Evolutionary conservation across 305 asterid genomes (phyloP).

Genomic region (Striga hermonthica): DNA sequence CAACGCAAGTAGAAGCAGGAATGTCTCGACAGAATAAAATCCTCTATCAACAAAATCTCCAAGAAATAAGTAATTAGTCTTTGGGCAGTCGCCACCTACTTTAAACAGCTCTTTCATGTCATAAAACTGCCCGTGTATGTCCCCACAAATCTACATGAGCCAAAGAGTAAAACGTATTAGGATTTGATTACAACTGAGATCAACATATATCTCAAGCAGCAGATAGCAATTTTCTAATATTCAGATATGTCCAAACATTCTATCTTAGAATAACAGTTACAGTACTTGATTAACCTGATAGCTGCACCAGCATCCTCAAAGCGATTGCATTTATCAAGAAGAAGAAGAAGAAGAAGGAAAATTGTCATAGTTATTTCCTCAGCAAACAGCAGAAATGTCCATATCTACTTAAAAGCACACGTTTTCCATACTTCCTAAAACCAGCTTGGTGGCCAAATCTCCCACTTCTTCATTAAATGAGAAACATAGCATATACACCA

Average conservation of each 20-base stretch:
- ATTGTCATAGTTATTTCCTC: too few species aligned
- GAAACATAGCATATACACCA: not conserved
- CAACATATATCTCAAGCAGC: not conserved
- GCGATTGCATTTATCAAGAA: too few species aligned
- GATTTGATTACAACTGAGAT: conserved; percentile 18
- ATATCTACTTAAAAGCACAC: not conserved
- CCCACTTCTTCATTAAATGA: not conserved
- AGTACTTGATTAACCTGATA: not conserved
- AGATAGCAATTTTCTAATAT: too few species aligned
- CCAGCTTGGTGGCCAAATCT: not conserved
- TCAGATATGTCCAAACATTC: not conserved
- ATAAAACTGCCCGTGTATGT: conserved; percentile 96
- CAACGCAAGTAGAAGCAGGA: conserved; percentile 88
- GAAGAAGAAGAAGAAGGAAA: too few species aligned
- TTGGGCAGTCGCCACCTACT: conserved; percentile 96
- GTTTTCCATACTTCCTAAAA: not conserved
- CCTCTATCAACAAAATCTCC: conserved; percentile 99
- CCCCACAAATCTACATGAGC: conserved; percentile 84
- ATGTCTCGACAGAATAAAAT: conserved; percentile 94
- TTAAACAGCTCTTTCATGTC: conserved; percentile 98
- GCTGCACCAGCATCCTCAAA: too few species aligned
- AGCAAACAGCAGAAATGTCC: not conserved
- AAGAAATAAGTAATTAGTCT: conserved; percentile 90
- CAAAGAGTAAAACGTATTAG: conserved; percentile 25
- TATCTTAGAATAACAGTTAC: not conserved